phyloP scores from a whole-genome alignment of 352 stramenopile genomes.

The Salisapilia sapeloensis region DNA sequence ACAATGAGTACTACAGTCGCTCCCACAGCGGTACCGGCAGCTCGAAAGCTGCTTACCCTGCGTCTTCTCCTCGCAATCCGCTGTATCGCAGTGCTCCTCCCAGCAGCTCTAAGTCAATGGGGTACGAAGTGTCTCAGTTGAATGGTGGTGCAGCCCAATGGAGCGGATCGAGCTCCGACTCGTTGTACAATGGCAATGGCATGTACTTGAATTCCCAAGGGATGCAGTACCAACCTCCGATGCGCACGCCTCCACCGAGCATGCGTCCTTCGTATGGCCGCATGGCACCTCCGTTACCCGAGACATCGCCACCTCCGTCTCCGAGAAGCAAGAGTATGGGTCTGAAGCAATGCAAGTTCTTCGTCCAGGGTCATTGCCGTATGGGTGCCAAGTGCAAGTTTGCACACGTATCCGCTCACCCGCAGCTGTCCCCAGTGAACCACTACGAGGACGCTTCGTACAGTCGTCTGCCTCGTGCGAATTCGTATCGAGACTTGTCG shows the following conservation, averaged over 20 bases:
- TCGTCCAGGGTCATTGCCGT: slow-evolving; percentile 63
- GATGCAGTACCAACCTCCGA: slow-evolving; percentile 18
- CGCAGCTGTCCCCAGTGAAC: slow-evolving; percentile 4
- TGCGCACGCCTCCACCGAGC: slow-evolving; percentile 15
- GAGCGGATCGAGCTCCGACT: too few species aligned
- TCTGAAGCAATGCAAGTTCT: slow-evolving; percentile 76
- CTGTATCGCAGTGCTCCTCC: slow-evolving; percentile 12
- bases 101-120: too few species aligned
- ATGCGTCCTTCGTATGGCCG: slow-evolving; percentile 15
- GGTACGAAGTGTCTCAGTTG: too few species aligned
- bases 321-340: slow-evolving; percentile 19
- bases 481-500: too few species aligned
- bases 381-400: slow-evolving; percentile 82
- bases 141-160: too few species aligned
- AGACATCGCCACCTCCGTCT: slow-evolving; percentile 42
- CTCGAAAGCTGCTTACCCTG: slow-evolving; percentile 16
- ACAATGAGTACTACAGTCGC: slow-evolving; percentile 17
- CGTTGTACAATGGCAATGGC: slow-evolving; percentile 12
- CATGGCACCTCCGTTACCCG: slow-evolving; percentile 33
- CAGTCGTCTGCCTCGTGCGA: too few species aligned
- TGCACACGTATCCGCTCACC: slow-evolving; percentile 24
- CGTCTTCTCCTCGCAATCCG: not conserved
- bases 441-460: too few species aligned
- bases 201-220: slow-evolving; percentile 33
- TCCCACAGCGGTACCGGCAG: slow-evolving; percentile 7